Evolutionary conservation across 306 rosid genomes (phyloP).

Genomic region (Aeschynomene evenia): DNA sequence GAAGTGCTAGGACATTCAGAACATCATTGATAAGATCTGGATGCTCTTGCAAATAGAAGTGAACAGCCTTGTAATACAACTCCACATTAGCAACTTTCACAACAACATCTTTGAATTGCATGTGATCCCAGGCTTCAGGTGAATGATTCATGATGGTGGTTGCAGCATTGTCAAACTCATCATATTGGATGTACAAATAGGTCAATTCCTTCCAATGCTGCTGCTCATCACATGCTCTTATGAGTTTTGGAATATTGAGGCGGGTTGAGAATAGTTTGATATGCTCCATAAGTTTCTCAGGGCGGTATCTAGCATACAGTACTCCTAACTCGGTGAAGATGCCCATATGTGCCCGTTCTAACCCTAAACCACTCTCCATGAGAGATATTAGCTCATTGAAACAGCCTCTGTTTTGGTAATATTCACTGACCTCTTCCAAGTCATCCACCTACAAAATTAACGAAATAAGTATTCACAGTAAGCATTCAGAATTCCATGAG

Average conservation of each 20-base stretch:
- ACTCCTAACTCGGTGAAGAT: conserved; percentile 98
- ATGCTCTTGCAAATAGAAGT: conserved; percentile 98
- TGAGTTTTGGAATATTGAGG: conserved; percentile 95
- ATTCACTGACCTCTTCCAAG: conserved; percentile 99
- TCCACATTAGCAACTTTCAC: conserved; percentile 98
- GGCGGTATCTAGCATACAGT: conserved; percentile 96
- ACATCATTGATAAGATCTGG: conserved; percentile 98
- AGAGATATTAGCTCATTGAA: conserved; percentile 95
- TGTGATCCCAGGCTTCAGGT: conserved; percentile 99
- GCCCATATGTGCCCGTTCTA: conserved; percentile 99
- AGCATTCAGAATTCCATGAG: conserved; percentile 19
- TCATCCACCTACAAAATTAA: conserved; percentile 79
- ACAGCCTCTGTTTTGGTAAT: conserved; percentile 97
- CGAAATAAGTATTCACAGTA: not conserved
- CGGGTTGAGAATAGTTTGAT: conserved; percentile 95
- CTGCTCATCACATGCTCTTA: conserved; percentile 96
- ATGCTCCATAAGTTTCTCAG: conserved; percentile 98
- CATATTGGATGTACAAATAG: conserved; percentile 94
- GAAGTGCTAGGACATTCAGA: conserved; percentile 96
- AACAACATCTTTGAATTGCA: conserved; percentile 96
- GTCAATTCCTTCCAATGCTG: conserved; percentile 97
- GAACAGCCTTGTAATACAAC: conserved; percentile 94
- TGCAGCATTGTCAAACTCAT: conserved; percentile 98
- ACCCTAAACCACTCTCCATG: conserved; percentile 98
- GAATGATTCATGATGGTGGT: conserved; percentile 99